Evolutionary conservation across 2,329 filamentous ascomycete genomes (phyloP).

Genomic region (Fusarium tricinctum): DNA sequence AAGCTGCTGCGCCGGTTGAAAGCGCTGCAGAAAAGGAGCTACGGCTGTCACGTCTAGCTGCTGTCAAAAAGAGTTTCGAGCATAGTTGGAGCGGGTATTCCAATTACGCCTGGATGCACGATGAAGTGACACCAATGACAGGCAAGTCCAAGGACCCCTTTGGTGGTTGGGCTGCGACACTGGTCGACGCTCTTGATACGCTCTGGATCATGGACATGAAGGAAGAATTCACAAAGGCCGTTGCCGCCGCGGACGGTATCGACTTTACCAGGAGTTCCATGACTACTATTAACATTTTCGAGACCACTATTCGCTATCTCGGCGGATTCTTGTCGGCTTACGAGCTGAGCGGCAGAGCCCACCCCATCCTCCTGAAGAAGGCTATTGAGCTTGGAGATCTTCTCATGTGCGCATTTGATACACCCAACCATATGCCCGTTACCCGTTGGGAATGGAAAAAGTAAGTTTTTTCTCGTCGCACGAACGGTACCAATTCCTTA

Average conservation of each 20-base stretch:
- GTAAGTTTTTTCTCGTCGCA: constrained; percentile 28
- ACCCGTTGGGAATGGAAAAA: constrained; percentile 49
- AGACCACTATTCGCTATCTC: constrained; percentile 77
- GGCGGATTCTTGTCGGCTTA: constrained; percentile 76
- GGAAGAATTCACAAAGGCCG: constrained; percentile 73
- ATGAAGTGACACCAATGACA: constrained; percentile 71
- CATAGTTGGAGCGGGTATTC: constrained; percentile 73
- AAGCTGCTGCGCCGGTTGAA: constrained; percentile 53
- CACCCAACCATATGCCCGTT: constrained; percentile 73
- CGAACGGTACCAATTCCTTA: neutral
- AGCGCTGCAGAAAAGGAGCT: constrained; percentile 50
- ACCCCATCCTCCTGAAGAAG: constrained; percentile 67
- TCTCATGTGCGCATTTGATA: constrained; percentile 75
- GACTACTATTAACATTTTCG: constrained; percentile 71
- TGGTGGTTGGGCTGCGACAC: constrained; percentile 74
- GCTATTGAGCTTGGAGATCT: constrained; percentile 73
- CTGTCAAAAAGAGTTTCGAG: constrained; percentile 65
- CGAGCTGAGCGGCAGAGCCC: constrained; percentile 69
- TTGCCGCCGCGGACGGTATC: constrained; percentile 67
- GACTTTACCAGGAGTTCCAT: constrained; percentile 68
- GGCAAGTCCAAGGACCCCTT: constrained; percentile 67
- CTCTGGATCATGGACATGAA: constrained; percentile 78
- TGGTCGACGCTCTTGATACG: constrained; percentile 75
- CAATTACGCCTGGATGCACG: constrained; percentile 71
- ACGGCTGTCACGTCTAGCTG: constrained; percentile 55